These are phyloP conservation scores for Tetrapisispora nanseiensis DNA, from an alignment of 805 yeast species.

Conservation along the genomic window DNA sequence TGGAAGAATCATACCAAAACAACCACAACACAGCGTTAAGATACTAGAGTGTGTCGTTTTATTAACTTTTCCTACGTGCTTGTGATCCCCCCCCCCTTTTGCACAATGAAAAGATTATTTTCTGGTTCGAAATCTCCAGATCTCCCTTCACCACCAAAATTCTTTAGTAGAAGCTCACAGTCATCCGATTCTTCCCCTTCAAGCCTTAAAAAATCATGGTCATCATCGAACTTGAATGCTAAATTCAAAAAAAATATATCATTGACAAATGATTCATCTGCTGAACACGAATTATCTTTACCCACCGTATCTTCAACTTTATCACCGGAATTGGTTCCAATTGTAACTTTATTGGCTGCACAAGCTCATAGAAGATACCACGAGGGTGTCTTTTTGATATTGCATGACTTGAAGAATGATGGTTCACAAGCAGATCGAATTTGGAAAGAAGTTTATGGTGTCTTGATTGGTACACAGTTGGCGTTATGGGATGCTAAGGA, in stretches of 20 bases:
- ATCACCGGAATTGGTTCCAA: slow-evolving; percentile 45
- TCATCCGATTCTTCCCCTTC: background rate
- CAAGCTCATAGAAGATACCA: slow-evolving; percentile 66
- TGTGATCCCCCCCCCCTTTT: background rate
- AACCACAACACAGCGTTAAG: no score
- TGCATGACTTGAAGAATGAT: slow-evolving; percentile 68
- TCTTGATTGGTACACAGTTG: slow-evolving; percentile 79
- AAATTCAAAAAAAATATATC: slow-evolving; percentile 2
- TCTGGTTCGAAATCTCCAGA: slow-evolving; percentile 22
- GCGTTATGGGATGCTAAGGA: slow-evolving; percentile 85
- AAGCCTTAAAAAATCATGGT: slow-evolving; percentile 10
- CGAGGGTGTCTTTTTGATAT: slow-evolving; percentile 67
- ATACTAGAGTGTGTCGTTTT: no score
- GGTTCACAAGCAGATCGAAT: slow-evolving; percentile 76
- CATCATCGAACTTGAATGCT: slow-evolving; percentile 15
- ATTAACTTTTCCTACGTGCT: no score
- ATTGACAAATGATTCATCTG: slow-evolving; percentile 8
- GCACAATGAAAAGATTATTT: slow-evolving; percentile 20
- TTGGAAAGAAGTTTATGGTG: slow-evolving; percentile 93
- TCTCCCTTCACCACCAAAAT: slow-evolving; percentile 20
- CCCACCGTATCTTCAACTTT: slow-evolving; percentile 13
- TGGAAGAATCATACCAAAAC: no score
- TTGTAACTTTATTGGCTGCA: slow-evolving; percentile 62
- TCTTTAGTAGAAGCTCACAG: slow-evolving; percentile 11
- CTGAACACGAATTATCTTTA: slow-evolving; percentile 3